phyloP scores from a whole-genome alignment of 116 monocot species.

The Trichopus zeylanicus region DNA sequence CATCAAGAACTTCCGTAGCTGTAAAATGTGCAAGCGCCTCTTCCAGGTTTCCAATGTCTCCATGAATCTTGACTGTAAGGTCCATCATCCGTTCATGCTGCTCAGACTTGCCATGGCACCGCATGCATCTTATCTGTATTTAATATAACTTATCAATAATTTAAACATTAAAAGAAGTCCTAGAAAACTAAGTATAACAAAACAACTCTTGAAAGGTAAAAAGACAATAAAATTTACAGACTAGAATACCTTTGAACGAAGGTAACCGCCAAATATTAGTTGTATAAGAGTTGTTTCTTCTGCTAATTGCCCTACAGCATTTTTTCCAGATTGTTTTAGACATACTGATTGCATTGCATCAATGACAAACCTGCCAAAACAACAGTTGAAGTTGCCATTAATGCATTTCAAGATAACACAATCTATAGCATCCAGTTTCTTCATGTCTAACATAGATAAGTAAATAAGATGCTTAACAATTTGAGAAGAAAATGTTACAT shows the following conservation, averaged over 20 bases:
- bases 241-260: slow-evolving; percentile 92
- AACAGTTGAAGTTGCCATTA: neutral
- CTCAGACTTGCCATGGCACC: slow-evolving; percentile 64
- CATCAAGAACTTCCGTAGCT: slow-evolving; percentile 79
- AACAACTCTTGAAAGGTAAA: neutral
- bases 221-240: too few species aligned
- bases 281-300: slow-evolving; percentile 78
- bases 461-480: too few species aligned
- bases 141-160: neutral
- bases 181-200: neutral
- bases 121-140: slow-evolving; percentile 79
- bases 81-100: slow-evolving; percentile 81
- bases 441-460: too few species aligned
- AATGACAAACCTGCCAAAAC: slow-evolving; percentile 64
- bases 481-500: too few species aligned
- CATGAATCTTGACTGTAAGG: slow-evolving; percentile 90
- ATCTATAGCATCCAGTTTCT: too few species aligned
- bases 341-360: slow-evolving; percentile 88
- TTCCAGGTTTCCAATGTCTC: slow-evolving; percentile 68
- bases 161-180: neutral
- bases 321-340: slow-evolving; percentile 41
- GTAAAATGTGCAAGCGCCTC: slow-evolving; percentile 82
- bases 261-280: slow-evolving; percentile 91
- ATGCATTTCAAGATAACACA: too few species aligned
- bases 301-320: slow-evolving; percentile 7